Evolutionary conservation across 257 asterid genomes (phyloP).

Genomic region (Fraxinus cuspidata): DNA sequence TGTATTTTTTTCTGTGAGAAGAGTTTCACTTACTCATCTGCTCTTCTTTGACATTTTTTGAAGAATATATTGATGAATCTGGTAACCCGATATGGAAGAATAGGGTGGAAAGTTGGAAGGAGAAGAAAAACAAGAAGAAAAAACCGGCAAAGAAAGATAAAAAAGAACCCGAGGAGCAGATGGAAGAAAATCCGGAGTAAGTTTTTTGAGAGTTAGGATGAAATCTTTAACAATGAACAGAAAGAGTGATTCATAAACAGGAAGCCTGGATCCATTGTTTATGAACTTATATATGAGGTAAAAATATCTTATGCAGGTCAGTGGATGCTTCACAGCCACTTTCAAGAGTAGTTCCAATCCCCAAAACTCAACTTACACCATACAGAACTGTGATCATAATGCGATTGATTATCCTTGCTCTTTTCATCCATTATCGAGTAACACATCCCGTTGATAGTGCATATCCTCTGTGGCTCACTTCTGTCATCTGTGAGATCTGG

Average conservation of each 20-base stretch:
- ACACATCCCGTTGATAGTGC: constrained; percentile 94
- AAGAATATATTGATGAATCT: constrained; percentile 74
- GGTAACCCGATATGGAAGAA: constrained; percentile 99
- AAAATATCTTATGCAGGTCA: constrained; percentile 51
- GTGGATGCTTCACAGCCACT: constrained; percentile 72
- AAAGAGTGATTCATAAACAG: no score
- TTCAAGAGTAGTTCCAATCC: constrained; percentile 71
- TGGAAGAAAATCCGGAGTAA: constrained; percentile 82
- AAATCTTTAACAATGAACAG: no score
- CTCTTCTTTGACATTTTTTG: constrained; percentile 13
- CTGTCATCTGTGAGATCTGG: constrained; percentile 97
- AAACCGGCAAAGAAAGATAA: constrained; percentile 42
- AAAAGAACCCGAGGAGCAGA: constrained; percentile 61
- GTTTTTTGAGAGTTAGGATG: no score
- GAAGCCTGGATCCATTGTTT: no score
- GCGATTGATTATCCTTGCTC: constrained; percentile 68
- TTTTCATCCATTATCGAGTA: constrained; percentile 88
- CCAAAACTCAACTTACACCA: constrained; percentile 64
- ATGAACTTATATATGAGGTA: no score
- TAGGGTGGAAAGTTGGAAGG: constrained; percentile 97
- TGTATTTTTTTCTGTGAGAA: neutral
- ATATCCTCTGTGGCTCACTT: constrained; percentile 82
- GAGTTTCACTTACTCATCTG: constrained; percentile 17
- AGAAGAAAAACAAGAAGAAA: constrained; percentile 83
- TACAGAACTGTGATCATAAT: constrained; percentile 74